These are phyloP conservation scores for Trifolium dubium DNA, from an alignment of 306 rosid species.

Conservation along the genomic window DNA sequence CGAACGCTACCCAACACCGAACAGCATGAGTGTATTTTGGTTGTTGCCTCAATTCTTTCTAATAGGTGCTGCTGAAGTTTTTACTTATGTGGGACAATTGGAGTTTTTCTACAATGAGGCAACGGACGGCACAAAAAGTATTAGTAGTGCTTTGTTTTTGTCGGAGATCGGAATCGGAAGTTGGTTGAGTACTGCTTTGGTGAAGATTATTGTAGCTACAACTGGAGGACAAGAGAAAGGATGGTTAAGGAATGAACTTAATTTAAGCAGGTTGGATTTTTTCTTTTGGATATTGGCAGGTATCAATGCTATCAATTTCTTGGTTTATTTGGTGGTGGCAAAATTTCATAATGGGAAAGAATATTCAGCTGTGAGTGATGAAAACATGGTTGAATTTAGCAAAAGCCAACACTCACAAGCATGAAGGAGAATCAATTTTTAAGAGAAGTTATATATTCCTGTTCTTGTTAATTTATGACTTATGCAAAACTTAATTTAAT, in stretches of 20 bases:
- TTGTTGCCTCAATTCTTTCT: constrained; percentile 66
- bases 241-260: constrained; percentile 59
- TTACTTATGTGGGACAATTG: constrained; percentile 69
- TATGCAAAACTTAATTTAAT: background rate
- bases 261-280: constrained; percentile 48
- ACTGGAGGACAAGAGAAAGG: constrained; percentile 56
- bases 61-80: constrained; percentile 65
- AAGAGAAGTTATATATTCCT: no score
- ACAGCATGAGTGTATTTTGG: constrained; percentile 65
- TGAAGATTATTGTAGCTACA: constrained; percentile 41
- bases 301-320: constrained; percentile 52
- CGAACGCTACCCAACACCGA: background rate
- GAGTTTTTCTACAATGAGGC: constrained; percentile 77
- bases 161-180: constrained; percentile 64
- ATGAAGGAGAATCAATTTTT: background rate
- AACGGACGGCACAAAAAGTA: constrained; percentile 68
- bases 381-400: background rate
- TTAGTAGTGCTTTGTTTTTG: constrained; percentile 64
- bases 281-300: constrained; percentile 61
- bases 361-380: constrained; percentile 27
- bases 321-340: constrained; percentile 49
- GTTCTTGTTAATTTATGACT: background rate
- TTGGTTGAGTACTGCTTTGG: constrained; percentile 60
- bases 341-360: constrained; percentile 43
- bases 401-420: background rate